Evolutionary conservation across 2,329 filamentous ascomycete genomes (phyloP).

Genomic region (Neofusicoccum sp.): DNA sequence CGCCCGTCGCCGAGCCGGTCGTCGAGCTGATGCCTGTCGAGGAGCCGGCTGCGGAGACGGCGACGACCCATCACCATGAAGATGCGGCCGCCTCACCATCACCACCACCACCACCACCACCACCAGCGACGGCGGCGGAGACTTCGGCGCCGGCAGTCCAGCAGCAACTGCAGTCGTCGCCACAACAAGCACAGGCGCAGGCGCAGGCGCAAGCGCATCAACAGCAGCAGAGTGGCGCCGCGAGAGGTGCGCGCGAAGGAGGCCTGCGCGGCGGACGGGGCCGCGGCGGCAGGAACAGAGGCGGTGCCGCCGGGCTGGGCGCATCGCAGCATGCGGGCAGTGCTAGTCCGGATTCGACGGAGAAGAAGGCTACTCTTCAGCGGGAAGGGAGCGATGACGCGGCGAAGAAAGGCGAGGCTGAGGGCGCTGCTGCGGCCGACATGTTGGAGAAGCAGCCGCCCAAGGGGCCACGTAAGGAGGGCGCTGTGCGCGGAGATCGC

Average conservation of each 20-base stretch:
- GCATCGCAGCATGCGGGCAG: constrained; percentile 12
- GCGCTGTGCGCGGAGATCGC: constrained; percentile 57
- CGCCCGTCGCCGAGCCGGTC: constrained; percentile 47
- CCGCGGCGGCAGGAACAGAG: constrained; percentile 17
- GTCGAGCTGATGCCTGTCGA: constrained; percentile 33
- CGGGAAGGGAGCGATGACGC: constrained; percentile 23
- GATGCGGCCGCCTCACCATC: neutral
- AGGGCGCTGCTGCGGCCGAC: constrained; percentile 29
- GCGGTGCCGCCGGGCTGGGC: constrained; percentile 22
- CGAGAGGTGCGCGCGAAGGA: constrained; percentile 19
- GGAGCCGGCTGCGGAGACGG: neutral
- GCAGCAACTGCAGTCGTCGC: neutral
- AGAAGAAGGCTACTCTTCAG: constrained; percentile 25
- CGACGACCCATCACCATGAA: neutral
- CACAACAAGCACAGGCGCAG: constrained; percentile 15
- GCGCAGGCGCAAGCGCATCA: constrained; percentile 27
- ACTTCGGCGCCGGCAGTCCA: neutral
- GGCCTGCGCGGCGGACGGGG: constrained; percentile 25
- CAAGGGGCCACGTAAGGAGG: constrained; percentile 24
- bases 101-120: neutral
- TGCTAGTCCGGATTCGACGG: neutral
- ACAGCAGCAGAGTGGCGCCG: constrained; percentile 27
- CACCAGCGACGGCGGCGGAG: neutral
- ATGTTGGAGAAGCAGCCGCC: constrained; percentile 23
- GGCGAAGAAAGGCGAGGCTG: constrained; percentile 27